Base-by-base conservation (phyloP, 2,329 filamentous ascomycete species). In the Calycina herbarum region DNA sequence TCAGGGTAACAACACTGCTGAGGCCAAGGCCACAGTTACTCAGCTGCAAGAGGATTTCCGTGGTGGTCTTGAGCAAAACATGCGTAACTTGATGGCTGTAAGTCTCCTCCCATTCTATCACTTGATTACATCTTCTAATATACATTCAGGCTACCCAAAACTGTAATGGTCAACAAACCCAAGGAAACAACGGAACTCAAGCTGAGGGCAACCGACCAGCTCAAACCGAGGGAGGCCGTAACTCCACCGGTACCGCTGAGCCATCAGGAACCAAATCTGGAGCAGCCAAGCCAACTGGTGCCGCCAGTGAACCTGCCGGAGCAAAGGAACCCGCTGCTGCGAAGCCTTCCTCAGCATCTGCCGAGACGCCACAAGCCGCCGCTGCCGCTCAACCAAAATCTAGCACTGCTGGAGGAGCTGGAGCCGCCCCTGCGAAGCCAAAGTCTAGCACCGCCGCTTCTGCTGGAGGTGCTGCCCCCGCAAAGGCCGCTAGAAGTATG, bases 71-170 rank as follows among this genome's bases (percentile, higher is more conserved):
- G n/a, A 51, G 20, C 45, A 51, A 20, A 51, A 51, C 20, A 51
- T 51, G 45, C n/a, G 45, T 11, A 51, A 51, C 20, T 24, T 51
- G 45, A 51, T 51, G 45, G 45, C 45, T 51, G 45, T 51, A 51
- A 24, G 45, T 51, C 10, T 11, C 10, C 7, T 15, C 8, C 17
- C 20, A 51, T 51, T 24, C 17, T n/a, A n/a, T 45, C 5, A n/a
- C 11, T 24, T 51, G n/a, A 10, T 5, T 51, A 51, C 45, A 38
- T 24, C 4, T 24, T 51, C 45, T 51, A 51, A 51, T 51, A 11
- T 51, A 11, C 8, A 4, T 51, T 13, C 17, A 51, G 45, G 45
- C 45, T 51, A 51, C 45, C 20, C n/a, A 24, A 24, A 51, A 51
- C n/a, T 51, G 45, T 20, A 24, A 20, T 1, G 45, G n/a, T 13